phyloP scores from a whole-genome alignment of 768 basidiomycete genomes.

The Mycena epipterygia region DNA sequence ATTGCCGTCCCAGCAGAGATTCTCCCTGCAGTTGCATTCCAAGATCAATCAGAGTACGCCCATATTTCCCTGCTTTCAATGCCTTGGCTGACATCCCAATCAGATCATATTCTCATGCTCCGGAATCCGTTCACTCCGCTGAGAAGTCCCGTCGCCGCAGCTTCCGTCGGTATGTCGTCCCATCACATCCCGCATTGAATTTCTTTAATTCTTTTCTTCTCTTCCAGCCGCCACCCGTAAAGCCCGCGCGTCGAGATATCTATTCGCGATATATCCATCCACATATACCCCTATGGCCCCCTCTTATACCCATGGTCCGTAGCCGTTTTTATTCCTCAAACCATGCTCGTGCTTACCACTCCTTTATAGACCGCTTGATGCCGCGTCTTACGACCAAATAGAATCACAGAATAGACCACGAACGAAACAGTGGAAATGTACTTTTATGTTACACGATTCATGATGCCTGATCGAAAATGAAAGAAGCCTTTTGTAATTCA shows the following conservation, averaged over 20 bases:
- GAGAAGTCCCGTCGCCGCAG: slow-evolving; percentile 36
- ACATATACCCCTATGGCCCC: slow-evolving; percentile 27
- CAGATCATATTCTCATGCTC: slow-evolving; percentile 20
- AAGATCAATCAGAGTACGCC: slow-evolving; percentile 27
- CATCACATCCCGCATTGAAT: not conserved
- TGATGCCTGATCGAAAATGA: slow-evolving; percentile 6
- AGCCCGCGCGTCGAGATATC: slow-evolving; percentile 6
- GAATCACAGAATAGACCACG: slow-evolving; percentile 15
- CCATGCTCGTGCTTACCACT: slow-evolving; percentile 3
- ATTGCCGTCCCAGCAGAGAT: not conserved
- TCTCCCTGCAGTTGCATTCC: slow-evolving; percentile 11
- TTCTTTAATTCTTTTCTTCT: not conserved
- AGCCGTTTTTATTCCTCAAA: not conserved
- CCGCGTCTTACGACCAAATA: slow-evolving; percentile 10
- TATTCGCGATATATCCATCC: slow-evolving; percentile 13
- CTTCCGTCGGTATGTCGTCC: slow-evolving; percentile 30
- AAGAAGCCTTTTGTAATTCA: too few species aligned
- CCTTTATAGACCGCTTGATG: slow-evolving; percentile 17
- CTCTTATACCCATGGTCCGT: slow-evolving; percentile 31
- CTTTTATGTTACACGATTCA: slow-evolving; percentile 22
- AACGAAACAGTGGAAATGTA: slow-evolving; percentile 21
- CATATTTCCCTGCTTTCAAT: not conserved
- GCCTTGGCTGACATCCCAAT: slow-evolving; percentile 12
- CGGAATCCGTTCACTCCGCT: slow-evolving; percentile 21
- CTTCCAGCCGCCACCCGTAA: slow-evolving; percentile 33